phyloP scores from a whole-genome alignment of 805 yeast genomes.

The Brettanomyces naardenensis region DNA sequence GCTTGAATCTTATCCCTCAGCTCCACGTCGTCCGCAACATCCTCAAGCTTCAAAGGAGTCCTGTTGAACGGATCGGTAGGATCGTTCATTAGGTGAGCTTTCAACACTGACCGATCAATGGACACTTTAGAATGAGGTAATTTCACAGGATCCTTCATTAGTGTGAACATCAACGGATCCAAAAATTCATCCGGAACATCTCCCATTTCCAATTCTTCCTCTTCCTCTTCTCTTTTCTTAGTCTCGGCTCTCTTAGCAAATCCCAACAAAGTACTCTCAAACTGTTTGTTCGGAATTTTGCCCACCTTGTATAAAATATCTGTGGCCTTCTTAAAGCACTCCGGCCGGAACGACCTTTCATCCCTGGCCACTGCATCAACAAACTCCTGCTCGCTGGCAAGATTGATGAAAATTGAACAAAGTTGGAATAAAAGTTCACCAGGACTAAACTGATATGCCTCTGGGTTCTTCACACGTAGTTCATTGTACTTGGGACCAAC shows the following conservation, averaged over 20 bases:
- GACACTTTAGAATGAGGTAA: slow-evolving; percentile 79
- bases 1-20: slow-evolving; percentile 52
- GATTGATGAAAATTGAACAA: slow-evolving; percentile 67
- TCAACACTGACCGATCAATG: slow-evolving; percentile 86
- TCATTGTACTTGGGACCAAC: slow-evolving; percentile 94
- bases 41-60: slow-evolving; percentile 81
- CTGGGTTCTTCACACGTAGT: slow-evolving; percentile 78
- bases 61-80: slow-evolving; percentile 97
- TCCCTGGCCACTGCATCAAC: slow-evolving; percentile 80
- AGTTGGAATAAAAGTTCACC: slow-evolving; percentile 59
- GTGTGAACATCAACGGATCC: slow-evolving; percentile 93
- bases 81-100: slow-evolving; percentile 88
- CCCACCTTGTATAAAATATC: slow-evolving; percentile 49
- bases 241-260: slow-evolving; percentile 64
- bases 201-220: slow-evolving; percentile 81
- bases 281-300: slow-evolving; percentile 41
- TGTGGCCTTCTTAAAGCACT: slow-evolving; percentile 63
- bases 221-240: slow-evolving; percentile 56
- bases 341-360: slow-evolving; percentile 75
- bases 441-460: slow-evolving; percentile 78
- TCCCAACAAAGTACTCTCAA: slow-evolving; percentile 38
- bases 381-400: slow-evolving; percentile 58
- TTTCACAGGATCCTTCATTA: slow-evolving; percentile 95
- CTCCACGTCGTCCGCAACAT: slow-evolving; percentile 72
- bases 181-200: slow-evolving; percentile 94